Percentiles rank a stretch among this genome's conserved stretches.
Evolutionary conservation across 352 stramenopile genomes (phyloP).

Genomic region (Halophytophthora batemanensis): DNA sequence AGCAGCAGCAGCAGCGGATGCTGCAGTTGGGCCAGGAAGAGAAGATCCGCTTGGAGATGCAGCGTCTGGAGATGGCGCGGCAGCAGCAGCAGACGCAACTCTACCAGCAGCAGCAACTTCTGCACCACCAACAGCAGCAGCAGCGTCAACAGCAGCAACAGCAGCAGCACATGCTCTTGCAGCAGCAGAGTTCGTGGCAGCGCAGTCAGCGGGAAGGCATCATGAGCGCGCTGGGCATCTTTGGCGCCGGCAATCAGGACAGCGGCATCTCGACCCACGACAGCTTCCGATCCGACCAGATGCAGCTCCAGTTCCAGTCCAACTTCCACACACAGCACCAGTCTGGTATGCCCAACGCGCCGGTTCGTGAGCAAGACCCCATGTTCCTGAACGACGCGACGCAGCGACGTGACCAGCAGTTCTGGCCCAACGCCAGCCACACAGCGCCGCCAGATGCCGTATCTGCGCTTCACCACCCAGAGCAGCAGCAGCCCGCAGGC

Average conservation of each 20-base stretch:
- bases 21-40: constrained; percentile 67
- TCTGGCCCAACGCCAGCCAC: constrained; percentile 22
- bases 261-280: constrained; percentile 21
- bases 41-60: constrained; percentile 83
- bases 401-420: constrained; percentile 23
- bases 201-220: constrained; percentile 70
- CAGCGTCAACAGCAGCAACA: constrained; percentile 62
- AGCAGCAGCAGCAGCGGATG: constrained; percentile 69
- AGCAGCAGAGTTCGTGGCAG: constrained; percentile 80
- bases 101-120: constrained; percentile 50
- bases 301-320: constrained; percentile 51
- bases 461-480: background rate
- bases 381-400: constrained; percentile 33
- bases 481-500: constrained; percentile 5
- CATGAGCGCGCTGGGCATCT: constrained; percentile 73
- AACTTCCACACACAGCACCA: constrained; percentile 49
- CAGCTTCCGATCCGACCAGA: constrained; percentile 28
- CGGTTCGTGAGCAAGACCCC: constrained; percentile 18
- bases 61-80: constrained; percentile 65
- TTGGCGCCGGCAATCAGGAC: constrained; percentile 36
- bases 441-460: background rate
- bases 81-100: constrained; percentile 53
- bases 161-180: constrained; percentile 63
- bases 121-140: constrained; percentile 33
- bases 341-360: constrained; percentile 17